Base-by-base conservation (phyloP, 2,329 filamentous ascomycete species). In the Verticillium longisporum region DNA sequence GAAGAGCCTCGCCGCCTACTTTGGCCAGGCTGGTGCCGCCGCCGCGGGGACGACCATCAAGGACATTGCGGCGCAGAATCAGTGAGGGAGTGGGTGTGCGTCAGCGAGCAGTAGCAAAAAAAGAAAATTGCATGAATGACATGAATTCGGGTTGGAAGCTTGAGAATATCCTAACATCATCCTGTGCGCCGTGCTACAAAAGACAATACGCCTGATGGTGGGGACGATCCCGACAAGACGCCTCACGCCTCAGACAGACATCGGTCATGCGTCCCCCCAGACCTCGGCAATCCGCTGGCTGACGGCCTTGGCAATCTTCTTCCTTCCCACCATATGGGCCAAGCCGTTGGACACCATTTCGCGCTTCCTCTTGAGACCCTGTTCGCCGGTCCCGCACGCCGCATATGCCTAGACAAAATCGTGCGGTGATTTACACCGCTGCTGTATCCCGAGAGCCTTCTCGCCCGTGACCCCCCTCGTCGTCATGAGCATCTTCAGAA, bases 401-500 rank as follows among this genome's bases (percentile, higher is more conserved):
- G 86, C 83, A 68, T 85, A 92, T 0, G 89, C 90, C 68, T 87
- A 83, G n/a, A 91, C 77, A 58, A 95, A 84, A 1, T 85, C 84
- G 62, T 83, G 78, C 0, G 91, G 91, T 1, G 90, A 94, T 65
- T 81, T 84, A 89, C 90, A 95, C n/a, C 80, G 76, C 66, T 85
- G 87, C 69, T 94, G 90, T 13, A 95, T 91, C 73, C 91, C 90
- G 5, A 93, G 73, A 0, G 91, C 91, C 68, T 90, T 91, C 67
- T 93, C 90, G 3, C 88, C 89, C 1, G 88, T 90, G 13, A 95
- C 79, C 1, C 89, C 89, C 60, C 83, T 83, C 1, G 84, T 91
- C 64, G 88, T 91, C 90, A 95, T 92, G 56, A 95, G 80, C 90
- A 95, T 94, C 73, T 93, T 93, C 32, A 95, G 76, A 66, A 85